These are phyloP conservation scores for Plantago coronopus DNA, from an alignment of 305 asterid genomes.

Conservation along the genomic window DNA sequence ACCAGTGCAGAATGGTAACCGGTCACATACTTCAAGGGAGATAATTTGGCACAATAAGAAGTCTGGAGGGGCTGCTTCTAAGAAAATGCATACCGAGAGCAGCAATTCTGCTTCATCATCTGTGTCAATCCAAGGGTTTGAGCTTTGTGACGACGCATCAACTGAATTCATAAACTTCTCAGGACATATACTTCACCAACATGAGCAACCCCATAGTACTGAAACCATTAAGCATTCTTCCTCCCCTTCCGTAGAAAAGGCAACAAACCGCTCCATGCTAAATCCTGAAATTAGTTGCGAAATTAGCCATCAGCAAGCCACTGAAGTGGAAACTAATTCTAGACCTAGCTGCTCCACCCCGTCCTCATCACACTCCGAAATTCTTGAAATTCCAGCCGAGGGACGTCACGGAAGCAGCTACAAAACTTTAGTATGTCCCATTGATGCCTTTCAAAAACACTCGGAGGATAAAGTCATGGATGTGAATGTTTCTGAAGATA, in stretches of 20 bases:
- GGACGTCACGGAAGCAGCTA: slow-evolving; percentile 30
- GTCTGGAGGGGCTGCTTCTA: slow-evolving; percentile 35
- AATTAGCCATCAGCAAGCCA: slow-evolving; percentile 30
- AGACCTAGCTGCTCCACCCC: slow-evolving; percentile 49
- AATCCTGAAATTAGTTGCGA: slow-evolving; percentile 28
- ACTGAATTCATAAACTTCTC: slow-evolving; percentile 38
- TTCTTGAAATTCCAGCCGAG: slow-evolving; percentile 28
- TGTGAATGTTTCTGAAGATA: slow-evolving; percentile 34
- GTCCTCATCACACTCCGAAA: slow-evolving; percentile 52
- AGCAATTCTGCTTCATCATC: slow-evolving; percentile 78
- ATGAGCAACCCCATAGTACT: slow-evolving; percentile 33
- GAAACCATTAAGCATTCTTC: slow-evolving; percentile 33
- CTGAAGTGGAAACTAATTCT: slow-evolving; percentile 46
- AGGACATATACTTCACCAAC: slow-evolving; percentile 32
- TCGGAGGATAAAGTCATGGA: slow-evolving; percentile 36
- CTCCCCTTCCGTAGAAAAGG: slow-evolving; percentile 28
- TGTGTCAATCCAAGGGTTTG: slow-evolving; percentile 68
- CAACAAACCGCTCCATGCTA: slow-evolving; percentile 27
- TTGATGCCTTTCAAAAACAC: slow-evolving; percentile 28
- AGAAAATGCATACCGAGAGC: slow-evolving; percentile 55
- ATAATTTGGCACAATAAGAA: slow-evolving; percentile 34
- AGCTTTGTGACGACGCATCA: slow-evolving; percentile 53
- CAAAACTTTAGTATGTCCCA: slow-evolving; percentile 27
- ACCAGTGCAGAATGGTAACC: slow-evolving; percentile 31
- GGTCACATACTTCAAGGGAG: slow-evolving; percentile 34